Conservation (phyloP, 495 filamentous ascomycete genomes). For the Hypoxylon fragiforme region DNA sequence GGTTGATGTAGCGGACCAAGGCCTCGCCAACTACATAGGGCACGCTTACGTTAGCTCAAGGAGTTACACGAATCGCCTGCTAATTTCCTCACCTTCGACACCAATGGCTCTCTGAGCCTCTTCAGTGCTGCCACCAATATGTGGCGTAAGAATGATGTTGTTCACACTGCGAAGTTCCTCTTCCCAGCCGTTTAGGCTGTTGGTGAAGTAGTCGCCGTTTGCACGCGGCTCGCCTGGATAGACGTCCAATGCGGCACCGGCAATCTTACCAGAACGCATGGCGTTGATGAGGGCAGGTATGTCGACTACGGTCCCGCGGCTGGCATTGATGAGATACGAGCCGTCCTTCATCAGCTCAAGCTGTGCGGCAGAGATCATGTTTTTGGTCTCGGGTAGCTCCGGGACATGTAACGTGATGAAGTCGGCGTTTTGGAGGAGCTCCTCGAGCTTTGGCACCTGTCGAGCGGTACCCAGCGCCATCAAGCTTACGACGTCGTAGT, state of each 20-base stretch:
- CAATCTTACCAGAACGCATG: constrained; percentile 84
- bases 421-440: constrained; percentile 77
- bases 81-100: constrained; percentile 60
- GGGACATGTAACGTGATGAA: constrained; percentile 96
- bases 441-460: constrained; percentile 77
- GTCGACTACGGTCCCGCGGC: constrained; percentile 90
- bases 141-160: constrained; percentile 93
- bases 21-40: constrained; percentile 67
- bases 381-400: constrained; percentile 85
- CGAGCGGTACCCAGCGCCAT: constrained; percentile 89
- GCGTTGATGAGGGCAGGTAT: constrained; percentile 90
- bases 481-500: constrained; percentile 88
- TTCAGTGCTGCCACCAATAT: constrained; percentile 97
- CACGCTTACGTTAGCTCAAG: constrained; percentile 2
- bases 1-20: constrained; percentile 89
- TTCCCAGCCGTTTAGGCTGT: constrained; percentile 82
- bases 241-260: constrained; percentile 93
- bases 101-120: constrained; percentile 97
- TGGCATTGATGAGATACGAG: constrained; percentile 93
- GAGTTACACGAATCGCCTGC: neutral
- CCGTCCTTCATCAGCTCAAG: constrained; percentile 89
- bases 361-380: constrained; percentile 79
- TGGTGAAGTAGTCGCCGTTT: constrained; percentile 94
- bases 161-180: constrained; percentile 81
- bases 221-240: constrained; percentile 91